Evolutionary conservation across 2,329 filamentous ascomycete species (phyloP).

Genomic region (Claviceps sp.): DNA sequence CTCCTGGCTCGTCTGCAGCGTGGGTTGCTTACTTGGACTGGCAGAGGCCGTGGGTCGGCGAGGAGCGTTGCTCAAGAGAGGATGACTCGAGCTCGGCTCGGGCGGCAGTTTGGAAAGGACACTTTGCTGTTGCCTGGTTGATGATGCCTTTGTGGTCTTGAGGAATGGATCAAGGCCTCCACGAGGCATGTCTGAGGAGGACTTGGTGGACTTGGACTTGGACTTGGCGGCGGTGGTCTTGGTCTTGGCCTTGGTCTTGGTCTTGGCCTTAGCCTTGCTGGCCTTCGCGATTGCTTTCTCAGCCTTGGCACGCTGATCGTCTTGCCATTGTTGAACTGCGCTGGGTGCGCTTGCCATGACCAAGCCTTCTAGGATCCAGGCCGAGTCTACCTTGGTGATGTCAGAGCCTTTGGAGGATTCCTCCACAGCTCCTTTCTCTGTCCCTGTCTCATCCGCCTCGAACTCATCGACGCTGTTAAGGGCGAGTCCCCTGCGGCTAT

Average conservation of each 20-base stretch:
- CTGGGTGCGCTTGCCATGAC: slow-evolving; percentile 14
- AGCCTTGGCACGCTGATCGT: slow-evolving; percentile 10
- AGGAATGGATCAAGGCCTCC: slow-evolving; percentile 29
- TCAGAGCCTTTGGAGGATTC: slow-evolving; percentile 38
- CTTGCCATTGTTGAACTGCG: slow-evolving; percentile 16
- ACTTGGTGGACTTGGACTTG: slow-evolving; percentile 10
- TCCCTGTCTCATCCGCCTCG: slow-evolving; percentile 18
- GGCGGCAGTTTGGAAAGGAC: background rate
- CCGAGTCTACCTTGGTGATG: slow-evolving; percentile 45
- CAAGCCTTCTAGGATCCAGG: slow-evolving; percentile 26
- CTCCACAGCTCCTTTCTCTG: slow-evolving; percentile 13
- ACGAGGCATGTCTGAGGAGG: slow-evolving; percentile 8
- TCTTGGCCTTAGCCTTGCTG: slow-evolving; percentile 5
- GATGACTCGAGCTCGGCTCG: slow-evolving; percentile 4
- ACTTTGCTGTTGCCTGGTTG: background rate
- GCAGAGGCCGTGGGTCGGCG: background rate
- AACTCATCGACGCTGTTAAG: slow-evolving; percentile 56
- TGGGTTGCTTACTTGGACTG: slow-evolving; percentile 23
- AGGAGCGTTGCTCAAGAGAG: background rate
- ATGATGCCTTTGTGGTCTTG: slow-evolving; percentile 23
- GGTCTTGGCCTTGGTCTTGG: slow-evolving; percentile 11
- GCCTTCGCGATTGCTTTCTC: slow-evolving; percentile 11
- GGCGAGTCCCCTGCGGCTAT: slow-evolving; percentile 40
- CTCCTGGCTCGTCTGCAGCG: slow-evolving; percentile 11
- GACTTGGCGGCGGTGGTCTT: slow-evolving; percentile 11